A percentile compares a stretch with the other conserved stretches of the same genome.
Conservation (phyloP, 257 asterid genomes). For the Linderniella brevidens region DNA sequence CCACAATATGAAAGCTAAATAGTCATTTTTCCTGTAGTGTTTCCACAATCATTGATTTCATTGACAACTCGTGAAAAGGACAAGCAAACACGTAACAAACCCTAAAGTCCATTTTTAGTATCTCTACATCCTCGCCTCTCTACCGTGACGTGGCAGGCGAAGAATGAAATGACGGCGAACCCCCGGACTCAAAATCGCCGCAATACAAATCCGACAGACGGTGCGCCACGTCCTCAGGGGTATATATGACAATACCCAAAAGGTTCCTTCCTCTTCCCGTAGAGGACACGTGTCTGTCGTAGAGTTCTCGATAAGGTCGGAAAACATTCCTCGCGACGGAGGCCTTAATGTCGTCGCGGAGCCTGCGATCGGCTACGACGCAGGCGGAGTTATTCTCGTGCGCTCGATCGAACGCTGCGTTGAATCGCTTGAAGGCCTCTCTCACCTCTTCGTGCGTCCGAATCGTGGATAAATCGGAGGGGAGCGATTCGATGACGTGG, state of each 20-base stretch:
- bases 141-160: constrained; percentile 20
- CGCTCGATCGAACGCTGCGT: constrained; percentile 49
- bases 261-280: constrained; percentile 25
- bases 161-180: constrained; percentile 21
- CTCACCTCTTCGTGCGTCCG: constrained; percentile 22
- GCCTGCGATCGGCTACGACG: constrained; percentile 40
- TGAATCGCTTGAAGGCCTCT: constrained; percentile 43
- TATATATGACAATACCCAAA: constrained; percentile 26
- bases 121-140: background rate
- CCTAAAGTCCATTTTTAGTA: too few species aligned
- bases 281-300: constrained; percentile 15
- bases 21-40: too few species aligned
- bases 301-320: constrained; percentile 36
- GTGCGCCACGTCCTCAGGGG: constrained; percentile 63
- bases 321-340: constrained; percentile 33
- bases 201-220: constrained; percentile 45
- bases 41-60: too few species aligned
- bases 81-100: too few species aligned
- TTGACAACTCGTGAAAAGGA: too few species aligned
- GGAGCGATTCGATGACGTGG: constrained; percentile 44
- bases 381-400: constrained; percentile 33
- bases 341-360: constrained; percentile 41
- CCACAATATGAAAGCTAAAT: too few species aligned
- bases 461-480: constrained; percentile 23
- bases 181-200: constrained; percentile 19